A percentile compares a stretch with the other conserved stretches of the same genome.
Conservation (phyloP, 1,284 basidiomycete species). For the Irpex sp. region DNA sequence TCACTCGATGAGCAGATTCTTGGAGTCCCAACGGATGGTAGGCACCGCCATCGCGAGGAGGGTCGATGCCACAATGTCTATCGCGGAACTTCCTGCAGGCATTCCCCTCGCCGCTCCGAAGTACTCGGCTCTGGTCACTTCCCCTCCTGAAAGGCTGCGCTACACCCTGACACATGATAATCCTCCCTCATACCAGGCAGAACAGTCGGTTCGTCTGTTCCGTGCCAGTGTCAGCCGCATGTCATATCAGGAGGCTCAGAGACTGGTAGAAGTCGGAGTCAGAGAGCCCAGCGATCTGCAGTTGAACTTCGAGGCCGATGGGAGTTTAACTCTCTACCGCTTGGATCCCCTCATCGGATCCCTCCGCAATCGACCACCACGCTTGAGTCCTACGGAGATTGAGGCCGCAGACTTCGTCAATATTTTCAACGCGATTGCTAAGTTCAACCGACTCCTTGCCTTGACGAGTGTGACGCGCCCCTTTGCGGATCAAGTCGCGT, state of each 20-base stretch:
- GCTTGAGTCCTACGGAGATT: conserved; percentile 1
- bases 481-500: not conserved
- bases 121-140: conserved; percentile 4
- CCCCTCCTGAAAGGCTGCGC: conserved; percentile 1
- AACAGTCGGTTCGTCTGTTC: not conserved
- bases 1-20: conserved; percentile 3
- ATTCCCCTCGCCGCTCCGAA: not conserved
- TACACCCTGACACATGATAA: not conserved
- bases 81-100: conserved; percentile 3
- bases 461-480: conserved; percentile 5
- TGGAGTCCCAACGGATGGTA: not conserved
- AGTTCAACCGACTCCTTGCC: conserved; percentile 11
- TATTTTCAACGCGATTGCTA: conserved; percentile 7
- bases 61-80: conserved; percentile 3
- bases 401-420: conserved; percentile 1
- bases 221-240: not conserved
- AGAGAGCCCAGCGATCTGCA: conserved; percentile 4
- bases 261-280: not conserved
- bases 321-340: conserved; percentile 6
- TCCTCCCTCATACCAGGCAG: not conserved
- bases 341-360: conserved; percentile 1
- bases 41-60: conserved; percentile 6
- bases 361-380: not conserved
- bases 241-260: not conserved
- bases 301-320: conserved; percentile 5